Base-by-base conservation (phyloP, 1,284 basidiomycete genomes). In the Ustilago lituana region DNA sequence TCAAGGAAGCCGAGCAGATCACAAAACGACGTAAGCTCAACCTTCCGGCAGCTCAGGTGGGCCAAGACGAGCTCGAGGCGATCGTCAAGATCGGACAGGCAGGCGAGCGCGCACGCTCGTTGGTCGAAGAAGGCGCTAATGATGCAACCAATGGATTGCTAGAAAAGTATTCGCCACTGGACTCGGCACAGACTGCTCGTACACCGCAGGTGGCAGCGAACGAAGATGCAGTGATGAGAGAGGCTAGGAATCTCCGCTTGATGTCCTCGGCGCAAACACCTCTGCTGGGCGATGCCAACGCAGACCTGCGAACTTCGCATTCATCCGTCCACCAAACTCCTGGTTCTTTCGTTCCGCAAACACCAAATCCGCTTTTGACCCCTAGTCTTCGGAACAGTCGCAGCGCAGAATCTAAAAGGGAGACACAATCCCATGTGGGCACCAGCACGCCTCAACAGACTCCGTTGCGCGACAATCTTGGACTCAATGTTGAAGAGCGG, bases 41-140 rank as follows among this genome's bases (percentile, higher is more conserved):
- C 59, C 86, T 98, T 11, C 96, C 96, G 0, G 85, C 86, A 19
- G 93, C 95, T 2, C 95, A 98, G 80, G 96, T 99, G 4, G 92
- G 92, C n/a, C 94, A 99, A 83, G 84, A 86, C 7, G 95, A 99
- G 83, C 84, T 99, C 47, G 96, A 98, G 84, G 94, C 98, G 76
- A 98, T 98, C 75, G 95, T 97, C 76, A 99, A 98, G 86, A 94
- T 98, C 74, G 96, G 95, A 1, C 90, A 92, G 81, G 91, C 91
- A 0, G 91, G 94, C 6, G 92, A 97, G 84, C 89, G 88, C 61
- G 91, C 94, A 9, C 89, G 93, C 77, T 88, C 89, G 5, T 82
- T 98, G 72, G 93, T 98, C 7, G 82, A 83, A 27, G 73, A 74
- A 5, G 83, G 83, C 15, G 82, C 86, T 10, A 90, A 87, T 66